Conservation (phyloP, 1,139 yeast genomes). For the Geotrichum histeridarum region DNA sequence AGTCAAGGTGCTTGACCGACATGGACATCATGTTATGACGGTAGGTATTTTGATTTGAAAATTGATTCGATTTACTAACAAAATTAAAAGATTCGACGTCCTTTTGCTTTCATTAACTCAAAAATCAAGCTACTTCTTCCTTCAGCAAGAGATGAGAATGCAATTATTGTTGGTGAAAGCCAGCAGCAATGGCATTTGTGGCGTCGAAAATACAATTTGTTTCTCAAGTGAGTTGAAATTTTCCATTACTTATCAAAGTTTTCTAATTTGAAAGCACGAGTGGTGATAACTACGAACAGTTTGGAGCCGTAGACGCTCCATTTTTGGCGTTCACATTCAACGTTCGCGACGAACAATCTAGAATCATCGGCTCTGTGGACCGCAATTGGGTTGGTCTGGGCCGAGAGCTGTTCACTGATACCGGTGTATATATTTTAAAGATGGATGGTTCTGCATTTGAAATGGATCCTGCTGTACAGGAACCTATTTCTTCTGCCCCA, state of each 20-base stretch:
- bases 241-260: conserved; percentile 4
- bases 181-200: conserved; percentile 92
- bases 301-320: conserved; percentile 82
- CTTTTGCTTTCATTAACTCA: conserved; percentile 83
- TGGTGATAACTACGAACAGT: conserved; percentile 54
- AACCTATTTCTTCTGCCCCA: conserved; percentile 37
- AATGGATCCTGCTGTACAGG: conserved; percentile 23
- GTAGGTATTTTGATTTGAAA: conserved; percentile 11
- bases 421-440: conserved; percentile 82
- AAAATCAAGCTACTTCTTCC: conserved; percentile 74
- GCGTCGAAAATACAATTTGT: conserved; percentile 82
- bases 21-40: conserved; percentile 65
- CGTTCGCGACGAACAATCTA: conserved; percentile 52
- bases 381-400: conserved; percentile 95
- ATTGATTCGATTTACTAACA: not conserved
- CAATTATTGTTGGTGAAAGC: conserved; percentile 70
- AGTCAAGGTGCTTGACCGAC: conserved; percentile 69
- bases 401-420: conserved; percentile 86
- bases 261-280: conserved; percentile 11
- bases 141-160: conserved; percentile 37
- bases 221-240: conserved; percentile 31
- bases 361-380: conserved; percentile 70
- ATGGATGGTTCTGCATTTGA: conserved; percentile 67
- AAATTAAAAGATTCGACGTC: conserved; percentile 45
- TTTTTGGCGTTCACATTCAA: conserved; percentile 85